These are phyloP conservation scores for Aspergillus uvarum DNA, from an alignment of 2,329 filamentous ascomycete species.

Conservation along the genomic window DNA sequence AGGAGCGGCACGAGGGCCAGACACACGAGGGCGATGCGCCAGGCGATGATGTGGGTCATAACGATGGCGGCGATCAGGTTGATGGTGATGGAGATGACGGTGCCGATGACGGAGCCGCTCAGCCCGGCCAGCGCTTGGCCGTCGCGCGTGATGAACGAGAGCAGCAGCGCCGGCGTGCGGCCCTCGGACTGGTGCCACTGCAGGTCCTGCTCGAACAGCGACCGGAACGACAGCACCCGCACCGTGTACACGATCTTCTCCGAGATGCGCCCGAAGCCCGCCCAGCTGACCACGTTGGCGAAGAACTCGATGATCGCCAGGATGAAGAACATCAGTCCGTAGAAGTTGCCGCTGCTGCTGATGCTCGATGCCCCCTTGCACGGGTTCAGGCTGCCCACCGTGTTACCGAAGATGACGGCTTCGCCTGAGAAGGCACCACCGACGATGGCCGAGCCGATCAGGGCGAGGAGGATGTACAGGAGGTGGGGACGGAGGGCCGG, in stretches of 20 bases:
- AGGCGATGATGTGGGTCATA: constrained; percentile 67
- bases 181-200: constrained; percentile 68
- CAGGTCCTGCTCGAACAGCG: constrained; percentile 64
- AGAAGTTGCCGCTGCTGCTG: constrained; percentile 51
- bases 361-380: constrained; percentile 53
- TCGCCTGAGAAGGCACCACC: constrained; percentile 57
- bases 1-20: constrained; percentile 68
- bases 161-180: constrained; percentile 60
- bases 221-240: constrained; percentile 62
- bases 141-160: constrained; percentile 69
- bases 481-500: constrained; percentile 34
- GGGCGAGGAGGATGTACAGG: constrained; percentile 47
- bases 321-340: constrained; percentile 59
- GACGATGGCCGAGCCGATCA: constrained; percentile 55
- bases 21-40: constrained; percentile 73
- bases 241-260: constrained; percentile 65
- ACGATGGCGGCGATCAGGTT: constrained; percentile 68
- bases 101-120: constrained; percentile 68
- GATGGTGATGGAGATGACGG: constrained; percentile 65
- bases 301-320: constrained; percentile 59
- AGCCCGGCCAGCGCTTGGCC: constrained; percentile 65
- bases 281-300: constrained; percentile 61
- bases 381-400: constrained; percentile 56
- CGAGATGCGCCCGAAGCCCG: constrained; percentile 56
- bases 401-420: constrained; percentile 60